Base-by-base conservation (phyloP, 495 filamentous ascomycete species). In the Penicillium angulare region DNA sequence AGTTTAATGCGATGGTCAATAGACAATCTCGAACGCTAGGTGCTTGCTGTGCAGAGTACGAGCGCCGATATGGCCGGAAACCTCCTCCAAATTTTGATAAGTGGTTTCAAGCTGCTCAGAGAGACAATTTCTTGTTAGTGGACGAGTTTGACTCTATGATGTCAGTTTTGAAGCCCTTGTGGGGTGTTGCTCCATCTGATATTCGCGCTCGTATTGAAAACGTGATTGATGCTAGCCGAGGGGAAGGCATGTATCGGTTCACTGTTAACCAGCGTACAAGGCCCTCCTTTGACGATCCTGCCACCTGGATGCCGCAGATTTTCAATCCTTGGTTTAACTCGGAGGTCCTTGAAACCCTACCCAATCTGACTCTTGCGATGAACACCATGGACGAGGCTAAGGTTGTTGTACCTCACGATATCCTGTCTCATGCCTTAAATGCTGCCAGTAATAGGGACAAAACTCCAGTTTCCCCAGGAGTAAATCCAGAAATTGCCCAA, bases 301-400 rank as follows among this genome's bases (percentile, higher is more conserved):
- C 5, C 10, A 27, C 5, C 26, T 27, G 26, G 26, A 27, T 27
- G 26, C 10, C 26, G 10, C 10, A 5, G 26, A 10, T 27, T 5
- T 27, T 27, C 10, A 10, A 10, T 5, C 5, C 26, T 27, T 27
- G 26, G 26, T 27, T 27, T 10, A 27, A 27, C 5, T 10, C 26
- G 5, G 10, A 27, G 5, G 26, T 27, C 10, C 26, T 27, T 27
- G 26, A 27, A 27, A 27, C 26, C 26, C 66, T 90, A 41, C 88
- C 86, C 0, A 85, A 89, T 59, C 86, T 90, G 86, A 84, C 90
- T 57, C 59, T 92, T 8, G 79, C 75, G 17, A 87, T 90, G 65
- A 92, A 90, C 63, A 58, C 83, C 20, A 82, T 89, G 58, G 86
- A 92, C 57, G 86, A 90, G 52, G 79, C 82, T 41, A 75, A 86